phyloP scores from a whole-genome alignment of 495 filamentous ascomycete genomes.

The Polyplosphaeria fusca region DNA sequence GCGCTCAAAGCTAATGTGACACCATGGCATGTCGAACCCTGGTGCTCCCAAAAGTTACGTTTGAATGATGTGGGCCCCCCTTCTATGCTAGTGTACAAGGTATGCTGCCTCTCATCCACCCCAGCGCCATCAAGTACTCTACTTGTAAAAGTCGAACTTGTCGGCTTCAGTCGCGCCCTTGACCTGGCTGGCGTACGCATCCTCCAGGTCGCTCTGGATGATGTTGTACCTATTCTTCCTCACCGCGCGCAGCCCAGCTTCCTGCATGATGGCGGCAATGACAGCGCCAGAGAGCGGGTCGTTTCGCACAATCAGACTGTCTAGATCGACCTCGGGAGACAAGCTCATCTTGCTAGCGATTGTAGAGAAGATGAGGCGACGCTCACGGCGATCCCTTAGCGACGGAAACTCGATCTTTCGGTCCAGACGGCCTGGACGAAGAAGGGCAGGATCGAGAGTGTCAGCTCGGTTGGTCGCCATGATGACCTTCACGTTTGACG shows the following conservation, averaged over 20 bases:
- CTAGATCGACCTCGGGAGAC: slow-evolving; percentile 91
- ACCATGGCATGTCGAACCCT: too few species aligned
- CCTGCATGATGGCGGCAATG: slow-evolving; percentile 99
- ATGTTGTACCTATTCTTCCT: slow-evolving; percentile 99
- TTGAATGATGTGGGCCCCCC: not conserved
- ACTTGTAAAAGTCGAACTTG: slow-evolving; percentile 68
- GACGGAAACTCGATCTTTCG: slow-evolving; percentile 97
- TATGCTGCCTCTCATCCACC: not conserved
- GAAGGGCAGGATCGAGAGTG: slow-evolving; percentile 88
- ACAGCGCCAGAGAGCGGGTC: slow-evolving; percentile 92
- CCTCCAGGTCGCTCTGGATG: slow-evolving; percentile 91
- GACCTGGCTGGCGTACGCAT: slow-evolving; percentile 92
- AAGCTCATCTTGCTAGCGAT: slow-evolving; percentile 96
- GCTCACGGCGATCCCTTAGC: slow-evolving; percentile 85
- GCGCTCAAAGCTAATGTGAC: too few species aligned
- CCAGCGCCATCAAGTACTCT: slow-evolving; percentile 1
- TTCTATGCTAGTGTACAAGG: not conserved
- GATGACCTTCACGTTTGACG: slow-evolving; percentile 98
- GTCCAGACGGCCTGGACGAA: slow-evolving; percentile 92
- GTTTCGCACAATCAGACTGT: slow-evolving; percentile 91
- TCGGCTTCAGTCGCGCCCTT: slow-evolving; percentile 80
- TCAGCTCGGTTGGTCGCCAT: slow-evolving; percentile 99
- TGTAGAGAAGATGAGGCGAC: slow-evolving; percentile 91
- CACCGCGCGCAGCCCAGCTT: slow-evolving; percentile 90
- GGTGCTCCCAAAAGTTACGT: too few species aligned